A percentile compares a stretch with the other conserved stretches of the same genome.
Conservation (phyloP, 805 yeast genomes). For the Candida andamanensis region DNA sequence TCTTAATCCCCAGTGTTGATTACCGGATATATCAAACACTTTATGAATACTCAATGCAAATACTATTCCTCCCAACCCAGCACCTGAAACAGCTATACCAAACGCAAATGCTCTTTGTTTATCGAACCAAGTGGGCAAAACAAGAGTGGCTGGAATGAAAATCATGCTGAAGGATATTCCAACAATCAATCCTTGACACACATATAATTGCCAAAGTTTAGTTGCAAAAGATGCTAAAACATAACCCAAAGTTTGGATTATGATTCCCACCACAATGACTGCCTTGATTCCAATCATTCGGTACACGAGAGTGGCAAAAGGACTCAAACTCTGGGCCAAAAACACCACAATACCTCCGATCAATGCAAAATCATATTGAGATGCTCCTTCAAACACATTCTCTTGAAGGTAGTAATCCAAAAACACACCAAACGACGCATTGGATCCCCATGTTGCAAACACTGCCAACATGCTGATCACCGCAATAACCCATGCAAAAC, state of each 20-base stretch:
- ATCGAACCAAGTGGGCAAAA: conserved; percentile 48
- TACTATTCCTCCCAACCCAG: conserved; percentile 49
- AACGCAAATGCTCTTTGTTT: conserved; percentile 41
- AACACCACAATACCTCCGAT: conserved; percentile 48
- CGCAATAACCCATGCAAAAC: conserved; percentile 50
- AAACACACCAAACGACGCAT: conserved; percentile 55
- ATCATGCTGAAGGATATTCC: conserved; percentile 45
- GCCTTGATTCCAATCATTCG: conserved; percentile 46
- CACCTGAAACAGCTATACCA: conserved; percentile 45
- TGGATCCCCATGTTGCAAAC: conserved; percentile 53
- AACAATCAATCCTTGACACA: conserved; percentile 48
- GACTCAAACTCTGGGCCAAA: conserved; percentile 53
- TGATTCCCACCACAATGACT: conserved; percentile 43
- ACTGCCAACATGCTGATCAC: conserved; percentile 43
- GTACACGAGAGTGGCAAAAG: conserved; percentile 46
- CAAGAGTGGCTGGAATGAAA: conserved; percentile 39
- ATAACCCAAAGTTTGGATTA: conserved; percentile 39
- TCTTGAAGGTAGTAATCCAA: conserved; percentile 43
- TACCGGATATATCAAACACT: conserved; percentile 36
- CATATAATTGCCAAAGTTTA: conserved; percentile 45
- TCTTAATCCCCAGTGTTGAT: conserved; percentile 42
- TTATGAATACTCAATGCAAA: conserved; percentile 40
- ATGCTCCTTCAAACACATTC: conserved; percentile 35
- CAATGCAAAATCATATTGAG: conserved; percentile 44
- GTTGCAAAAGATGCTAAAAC: conserved; percentile 49